These are phyloP conservation scores for Lactarius evosmus DNA, from an alignment of 768 basidiomycete species.

Conservation along the genomic window DNA sequence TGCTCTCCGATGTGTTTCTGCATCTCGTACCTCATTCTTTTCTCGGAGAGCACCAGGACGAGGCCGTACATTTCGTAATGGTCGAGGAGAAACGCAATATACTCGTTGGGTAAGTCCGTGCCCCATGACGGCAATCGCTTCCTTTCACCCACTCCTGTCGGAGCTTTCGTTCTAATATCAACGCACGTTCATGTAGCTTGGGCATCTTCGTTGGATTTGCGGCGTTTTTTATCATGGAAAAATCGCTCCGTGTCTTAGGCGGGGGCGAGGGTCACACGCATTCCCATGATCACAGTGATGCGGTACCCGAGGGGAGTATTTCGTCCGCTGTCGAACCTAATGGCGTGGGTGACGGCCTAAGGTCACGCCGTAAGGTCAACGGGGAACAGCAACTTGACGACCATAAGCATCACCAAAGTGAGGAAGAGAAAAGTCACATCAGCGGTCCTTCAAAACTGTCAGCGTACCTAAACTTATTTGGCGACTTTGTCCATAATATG, in stretches of 20 bases:
- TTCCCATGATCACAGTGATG: slow-evolving; percentile 46
- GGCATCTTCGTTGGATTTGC: slow-evolving; percentile 86
- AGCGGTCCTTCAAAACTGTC: slow-evolving; percentile 76
- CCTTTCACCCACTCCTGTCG: slow-evolving; percentile 3
- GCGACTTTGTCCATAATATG: slow-evolving; percentile 95
- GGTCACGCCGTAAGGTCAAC: slow-evolving; percentile 31
- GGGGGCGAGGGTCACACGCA: slow-evolving; percentile 60
- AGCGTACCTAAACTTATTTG: slow-evolving; percentile 89
- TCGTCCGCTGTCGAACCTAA: slow-evolving; percentile 49
- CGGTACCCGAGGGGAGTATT: slow-evolving; percentile 32
- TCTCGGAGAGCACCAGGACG: slow-evolving; percentile 79
- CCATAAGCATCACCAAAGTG: slow-evolving; percentile 29
- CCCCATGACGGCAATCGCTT: slow-evolving; percentile 10
- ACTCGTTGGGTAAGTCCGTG: slow-evolving; percentile 65
- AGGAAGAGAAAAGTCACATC: slow-evolving; percentile 31
- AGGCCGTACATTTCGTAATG: slow-evolving; percentile 71
- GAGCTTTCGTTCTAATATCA: slow-evolving; percentile 12
- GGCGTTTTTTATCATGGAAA: slow-evolving; percentile 91
- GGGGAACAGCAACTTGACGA: slow-evolving; percentile 31
- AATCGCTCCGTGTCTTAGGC: slow-evolving; percentile 78
- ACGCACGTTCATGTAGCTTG: slow-evolving; percentile 44
- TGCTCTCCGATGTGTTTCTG: slow-evolving; percentile 89
- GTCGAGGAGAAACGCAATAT: slow-evolving; percentile 92
- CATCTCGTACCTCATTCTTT: slow-evolving; percentile 91
- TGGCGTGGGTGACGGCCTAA: slow-evolving; percentile 46